Evolutionary conservation across 768 basidiomycete species (phyloP), one percentile per base, ranked within the genome.

Genomic region (Termitomyces titanicus): DNA sequence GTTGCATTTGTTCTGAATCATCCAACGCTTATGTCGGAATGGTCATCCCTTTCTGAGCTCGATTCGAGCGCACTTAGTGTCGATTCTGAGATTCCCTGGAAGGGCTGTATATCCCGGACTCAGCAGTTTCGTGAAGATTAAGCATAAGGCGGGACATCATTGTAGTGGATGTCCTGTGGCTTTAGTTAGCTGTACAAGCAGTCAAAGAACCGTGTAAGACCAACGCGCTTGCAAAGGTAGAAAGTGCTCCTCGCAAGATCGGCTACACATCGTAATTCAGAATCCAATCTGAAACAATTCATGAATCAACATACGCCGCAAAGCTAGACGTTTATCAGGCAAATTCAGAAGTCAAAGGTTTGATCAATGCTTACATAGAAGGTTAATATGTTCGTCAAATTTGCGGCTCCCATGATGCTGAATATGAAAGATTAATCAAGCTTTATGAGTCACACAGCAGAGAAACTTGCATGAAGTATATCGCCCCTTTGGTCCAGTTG

Each of bases 141-240:
- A 59, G 46, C 47, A 56, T 56, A 12, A 59, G 51, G 22, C 55
- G 58, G 9, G 51, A 55, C 51, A 59, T 56, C 58, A 59, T 59
- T 29, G 50, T 53, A 25, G 10, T 35, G 8, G 58, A 56, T 37
- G 49, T 33, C 3, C 58, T 59, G 39, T 12, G 22, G 5, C 20
- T 17, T 17, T 15, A 24, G 34, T 51, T 15, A 52, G 51, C n/a
- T 42, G 17, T 31, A 15, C 4, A 22, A 33, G 17, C 29, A 20
- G 17, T 15, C 3, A 0, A 42, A 33, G 1, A 33, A 13, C 15
- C 31, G 51, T 12, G 10, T 11, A 18, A 5, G 7, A 52, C 51
- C 6, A n/a, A 52, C 51, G 15, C 17, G 42, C 29, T 43, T 43
- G 51, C 51, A 33, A 52, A 52, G 15, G 31, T 34, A 13, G 51